Evolutionary conservation across 768 basidiomycete genomes (phyloP).

Genomic region (Xanthoconium purpureum): DNA sequence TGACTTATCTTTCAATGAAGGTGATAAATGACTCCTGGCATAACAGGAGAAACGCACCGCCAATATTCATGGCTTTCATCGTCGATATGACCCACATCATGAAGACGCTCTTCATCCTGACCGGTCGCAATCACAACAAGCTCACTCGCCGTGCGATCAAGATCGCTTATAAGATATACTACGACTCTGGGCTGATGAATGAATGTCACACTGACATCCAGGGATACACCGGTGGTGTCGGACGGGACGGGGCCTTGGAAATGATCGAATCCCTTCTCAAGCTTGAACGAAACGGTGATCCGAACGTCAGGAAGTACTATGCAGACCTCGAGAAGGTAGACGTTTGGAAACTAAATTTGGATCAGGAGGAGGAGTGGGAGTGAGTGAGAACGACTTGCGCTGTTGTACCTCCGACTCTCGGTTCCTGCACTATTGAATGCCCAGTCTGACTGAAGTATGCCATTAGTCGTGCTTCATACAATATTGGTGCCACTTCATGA

Average conservation of each 20-base stretch:
- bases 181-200: background rate
- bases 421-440: too few relatives aligned
- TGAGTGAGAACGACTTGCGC: too few relatives aligned
- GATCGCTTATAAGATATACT: background rate
- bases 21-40: background rate
- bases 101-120: too few relatives aligned
- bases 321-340: too few relatives aligned
- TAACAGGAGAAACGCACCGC: background rate
- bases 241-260: background rate
- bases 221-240: background rate
- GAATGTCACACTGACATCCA: background rate
- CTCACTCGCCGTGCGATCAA: background rate
- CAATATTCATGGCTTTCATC: background rate
- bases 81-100: background rate
- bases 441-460: constrained; percentile 8
- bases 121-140: background rate
- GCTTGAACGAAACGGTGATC: background rate
- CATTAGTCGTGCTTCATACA: constrained; percentile 11
- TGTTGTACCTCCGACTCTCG: too few relatives aligned
- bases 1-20: background rate
- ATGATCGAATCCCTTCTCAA: background rate
- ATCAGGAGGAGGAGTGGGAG: too few relatives aligned
- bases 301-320: too few relatives aligned
- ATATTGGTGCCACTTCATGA: background rate
- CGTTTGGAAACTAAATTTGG: too few relatives aligned